These are phyloP conservation scores for Tilletia horrida DNA, from an alignment of 1,284 basidiomycete species.

Conservation along the genomic window DNA sequence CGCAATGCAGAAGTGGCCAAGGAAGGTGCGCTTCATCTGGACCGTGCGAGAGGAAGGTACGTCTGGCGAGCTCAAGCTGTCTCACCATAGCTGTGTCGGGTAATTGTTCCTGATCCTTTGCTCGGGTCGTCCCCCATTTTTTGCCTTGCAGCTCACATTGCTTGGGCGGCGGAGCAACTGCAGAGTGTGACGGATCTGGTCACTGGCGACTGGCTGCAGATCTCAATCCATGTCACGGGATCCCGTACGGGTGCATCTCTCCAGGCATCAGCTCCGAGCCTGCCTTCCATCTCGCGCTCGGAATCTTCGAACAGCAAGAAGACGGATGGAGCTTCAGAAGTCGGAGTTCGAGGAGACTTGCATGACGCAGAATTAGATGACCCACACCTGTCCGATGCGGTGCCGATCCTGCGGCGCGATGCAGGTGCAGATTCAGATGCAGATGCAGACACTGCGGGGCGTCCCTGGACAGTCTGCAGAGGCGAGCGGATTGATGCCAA, in stretches of 20 bases:
- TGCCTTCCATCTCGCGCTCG: not conserved
- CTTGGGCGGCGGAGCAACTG: constrained; percentile 12
- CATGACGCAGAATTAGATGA: not conserved
- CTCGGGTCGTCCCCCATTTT: not conserved
- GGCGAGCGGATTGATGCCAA: constrained; percentile 4
- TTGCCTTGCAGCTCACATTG: not conserved
- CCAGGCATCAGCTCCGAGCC: not conserved
- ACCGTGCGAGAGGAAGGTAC: constrained; percentile 1
- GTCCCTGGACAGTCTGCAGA: not conserved
- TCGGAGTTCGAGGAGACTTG: not conserved
- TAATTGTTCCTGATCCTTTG: not conserved
- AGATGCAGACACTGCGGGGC: not conserved
- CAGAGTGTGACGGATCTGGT: not conserved
- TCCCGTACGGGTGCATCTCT: too few relatives aligned
- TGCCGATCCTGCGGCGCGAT: not conserved
- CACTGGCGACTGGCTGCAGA: constrained; percentile 4
- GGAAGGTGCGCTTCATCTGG: constrained; percentile 4
- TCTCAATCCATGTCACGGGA: constrained; percentile 5
- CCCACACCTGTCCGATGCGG: not conserved
- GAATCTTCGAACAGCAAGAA: not conserved
- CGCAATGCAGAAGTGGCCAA: not conserved
- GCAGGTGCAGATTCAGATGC: not conserved
- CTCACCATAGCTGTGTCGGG: too few relatives aligned
- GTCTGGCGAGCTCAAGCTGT: not conserved
- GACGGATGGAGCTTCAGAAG: not conserved